Evolutionary conservation across 2,329 filamentous ascomycete species (phyloP), one percentile per base, ranked within the genome.

Genomic region (Didymella arachidicola): DNA sequence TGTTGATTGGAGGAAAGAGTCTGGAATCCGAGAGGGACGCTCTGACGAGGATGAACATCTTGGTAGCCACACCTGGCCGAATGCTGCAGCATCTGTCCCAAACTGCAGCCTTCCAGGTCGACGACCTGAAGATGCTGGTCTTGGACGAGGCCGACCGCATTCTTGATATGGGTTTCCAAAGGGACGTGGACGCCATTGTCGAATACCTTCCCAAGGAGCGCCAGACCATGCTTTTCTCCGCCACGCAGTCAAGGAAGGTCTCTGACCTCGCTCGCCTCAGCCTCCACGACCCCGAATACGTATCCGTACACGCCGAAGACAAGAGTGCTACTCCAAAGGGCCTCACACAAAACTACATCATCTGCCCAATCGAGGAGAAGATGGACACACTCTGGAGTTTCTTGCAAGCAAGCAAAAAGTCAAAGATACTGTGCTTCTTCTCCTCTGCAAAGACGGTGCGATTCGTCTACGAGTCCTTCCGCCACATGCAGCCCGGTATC

Each of bases 11-110:
- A 39, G 95, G 95, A 39, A 97, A 96, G 83, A 93, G 86, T 74
- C 74, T 97, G 69, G 89, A 91, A 72, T 93, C 97, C 72, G 89
- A 99, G 79, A 88, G 91, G 25, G 91, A 96, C 68, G 86, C 93
- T 32, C 75, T 99, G 60, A 86, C 87, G 3, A 87, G 92, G 64
- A 98, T 99, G 94, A 99, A 98, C 74, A 98, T 99, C 46, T 80
- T 99, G 26, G 92, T 99, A 10, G 96, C 93, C 72, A 99, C 95
- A 1, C 95, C 95, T 0, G 95, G 95, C 1, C 87, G 95, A 34
- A 96, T 99, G 84, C 80, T 98, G 67, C 95, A 99, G 78, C 95
- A 99, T 77, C 82, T 99, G 71, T 94, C 96, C 71, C 93, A 97
- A 80, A 98, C 94, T 0, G 91, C 92, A 0, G 88, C 89, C 18